These are phyloP conservation scores for Pseudocercospora eumusae DNA, from an alignment of 2,329 filamentous ascomycete species.

Conservation along the genomic window DNA sequence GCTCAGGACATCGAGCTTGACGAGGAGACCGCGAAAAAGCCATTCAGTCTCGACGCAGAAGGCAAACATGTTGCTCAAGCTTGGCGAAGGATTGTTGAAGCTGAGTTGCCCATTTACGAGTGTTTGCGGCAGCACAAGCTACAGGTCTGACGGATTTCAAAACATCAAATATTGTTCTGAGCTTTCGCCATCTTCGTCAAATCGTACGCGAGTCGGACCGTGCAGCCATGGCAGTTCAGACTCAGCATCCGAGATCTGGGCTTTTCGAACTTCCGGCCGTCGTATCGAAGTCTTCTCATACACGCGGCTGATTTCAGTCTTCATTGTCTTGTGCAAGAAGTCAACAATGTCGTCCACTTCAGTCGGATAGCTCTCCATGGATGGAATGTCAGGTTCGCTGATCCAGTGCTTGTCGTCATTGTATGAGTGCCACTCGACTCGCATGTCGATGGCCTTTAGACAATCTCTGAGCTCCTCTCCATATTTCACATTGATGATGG, in stretches of 20 bases:
- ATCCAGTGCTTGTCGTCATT: constrained; percentile 28
- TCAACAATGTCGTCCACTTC: constrained; percentile 27
- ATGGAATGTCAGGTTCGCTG: constrained; percentile 23
- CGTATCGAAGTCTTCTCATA: constrained; percentile 1
- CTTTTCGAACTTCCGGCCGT: background rate
- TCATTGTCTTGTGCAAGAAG: constrained; percentile 18
- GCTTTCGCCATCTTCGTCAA: background rate
- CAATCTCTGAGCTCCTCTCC: constrained; percentile 24
- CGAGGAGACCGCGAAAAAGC: background rate
- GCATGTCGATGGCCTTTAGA: constrained; percentile 20
- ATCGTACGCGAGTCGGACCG: background rate
- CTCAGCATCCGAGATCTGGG: background rate
- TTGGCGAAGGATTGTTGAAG: background rate
- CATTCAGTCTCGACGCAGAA: background rate
- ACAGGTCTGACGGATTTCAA: background rate
- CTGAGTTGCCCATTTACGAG: background rate
- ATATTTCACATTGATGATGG: constrained; percentile 24
- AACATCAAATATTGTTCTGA: background rate
- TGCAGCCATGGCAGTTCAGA: background rate
- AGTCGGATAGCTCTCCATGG: background rate
- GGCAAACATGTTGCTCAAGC: background rate
- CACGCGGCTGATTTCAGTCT: background rate
- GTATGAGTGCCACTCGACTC: constrained; percentile 26
- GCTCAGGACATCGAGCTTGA: background rate
- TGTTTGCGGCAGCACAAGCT: background rate